Base-by-base conservation (phyloP, 164 flowering plant species). In the Vitis labrusca region DNA sequence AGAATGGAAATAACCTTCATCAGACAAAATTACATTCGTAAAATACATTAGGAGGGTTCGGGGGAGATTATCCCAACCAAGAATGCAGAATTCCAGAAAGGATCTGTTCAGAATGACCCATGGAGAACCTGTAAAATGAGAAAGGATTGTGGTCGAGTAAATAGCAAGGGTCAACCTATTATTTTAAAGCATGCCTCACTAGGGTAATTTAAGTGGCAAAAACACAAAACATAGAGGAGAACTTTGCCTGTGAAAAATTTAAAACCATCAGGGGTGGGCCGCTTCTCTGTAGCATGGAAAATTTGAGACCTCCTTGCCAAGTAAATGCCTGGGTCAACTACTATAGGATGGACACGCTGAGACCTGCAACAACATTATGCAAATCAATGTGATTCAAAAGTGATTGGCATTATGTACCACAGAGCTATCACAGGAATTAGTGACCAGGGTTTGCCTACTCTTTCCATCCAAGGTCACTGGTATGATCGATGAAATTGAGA, bases 381-480 rank as follows among this genome's bases (percentile, higher is more conserved):
- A 16, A 32, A 49, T 14, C 32, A 72, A 37, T 9, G 63, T 14
- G 12, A 32, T 19, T 48, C 27, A 65, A 15, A 63, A 13, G 44
- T 23, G 8, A 59, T 11, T 7, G 12, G 23, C 8, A 50, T 29
- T 47, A 47, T 27, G 57, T 11, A 62, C 19, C 11, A 30, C 1
- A 57, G 15, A 54, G 32, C 10, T 7, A 49, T 5, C 2, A 54
- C 53, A 5, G 44, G 63, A 79, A 68, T 51, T 8, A 71, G 70
- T 49, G 29, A 67, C n/a, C 57, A 72, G 55, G 64, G 64, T 73
- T 73, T 73, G 76, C 98, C 27, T 91, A 96, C 99, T 96, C 99
- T 88, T 95, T 95, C 97, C 97, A 95, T 64, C 93, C 98, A 68
- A 95, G 94, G 72, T 93, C 97, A 75, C 94, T 83, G 65, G 98